phyloP scores from a whole-genome alignment of 163 green algal species.

The Chlorella variabilis region DNA sequence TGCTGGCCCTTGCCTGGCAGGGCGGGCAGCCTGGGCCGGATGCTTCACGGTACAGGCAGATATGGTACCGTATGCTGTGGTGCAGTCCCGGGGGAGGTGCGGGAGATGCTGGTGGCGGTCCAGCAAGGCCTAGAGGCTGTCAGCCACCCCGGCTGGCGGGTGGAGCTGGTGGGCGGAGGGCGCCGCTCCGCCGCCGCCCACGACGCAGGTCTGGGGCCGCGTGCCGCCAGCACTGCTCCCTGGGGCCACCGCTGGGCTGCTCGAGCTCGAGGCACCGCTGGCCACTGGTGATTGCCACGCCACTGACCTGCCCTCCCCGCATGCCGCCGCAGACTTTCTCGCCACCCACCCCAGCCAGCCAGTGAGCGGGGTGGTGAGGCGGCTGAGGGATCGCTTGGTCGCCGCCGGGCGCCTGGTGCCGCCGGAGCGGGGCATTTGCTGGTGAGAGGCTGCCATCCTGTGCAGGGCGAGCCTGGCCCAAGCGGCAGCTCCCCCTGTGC shows the following conservation, averaged over 20 bases:
- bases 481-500: too few relatives aligned
- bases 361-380: slow-evolving; percentile 13
- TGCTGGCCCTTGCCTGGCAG: too few relatives aligned
- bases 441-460: too few relatives aligned
- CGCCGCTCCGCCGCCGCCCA: neutral
- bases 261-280: too few relatives aligned
- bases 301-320: too few relatives aligned
- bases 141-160: slow-evolving; percentile 3
- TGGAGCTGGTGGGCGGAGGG: slow-evolving; percentile 33
- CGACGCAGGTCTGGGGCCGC: neutral
- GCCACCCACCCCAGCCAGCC: slow-evolving; percentile 10
- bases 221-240: too few relatives aligned
- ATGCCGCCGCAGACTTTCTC: slow-evolving; percentile 21
- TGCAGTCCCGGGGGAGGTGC: slow-evolving; percentile 17
- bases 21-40: too few relatives aligned
- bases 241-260: neutral
- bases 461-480: too few relatives aligned
- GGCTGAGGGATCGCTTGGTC: slow-evolving; percentile 23
- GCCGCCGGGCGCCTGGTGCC: neutral
- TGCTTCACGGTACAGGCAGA: too few relatives aligned
- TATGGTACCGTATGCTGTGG: too few relatives aligned
- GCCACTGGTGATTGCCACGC: too few relatives aligned
- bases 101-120: slow-evolving; percentile 31
- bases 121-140: neutral
- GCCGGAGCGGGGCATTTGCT: neutral